Conservation (phyloP, 768 basidiomycete genomes). For the Tylopilus plumbeoviolaceoides region DNA sequence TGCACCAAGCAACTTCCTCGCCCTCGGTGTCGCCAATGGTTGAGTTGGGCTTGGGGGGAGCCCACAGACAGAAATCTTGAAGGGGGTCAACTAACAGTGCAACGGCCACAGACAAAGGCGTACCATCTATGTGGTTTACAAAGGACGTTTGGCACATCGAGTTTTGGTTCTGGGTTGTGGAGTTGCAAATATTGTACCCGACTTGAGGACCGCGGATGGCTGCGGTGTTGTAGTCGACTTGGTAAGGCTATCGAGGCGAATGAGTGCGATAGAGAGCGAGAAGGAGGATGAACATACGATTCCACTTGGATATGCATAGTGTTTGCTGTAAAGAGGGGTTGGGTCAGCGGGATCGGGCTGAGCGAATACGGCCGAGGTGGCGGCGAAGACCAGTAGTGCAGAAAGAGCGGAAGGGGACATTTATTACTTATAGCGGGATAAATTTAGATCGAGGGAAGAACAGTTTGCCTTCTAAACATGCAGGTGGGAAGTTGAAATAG, state of each 20-base stretch:
- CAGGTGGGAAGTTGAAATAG: constrained; percentile 16
- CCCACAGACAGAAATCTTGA: constrained; percentile 71
- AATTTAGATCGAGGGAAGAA: not conserved
- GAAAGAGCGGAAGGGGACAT: constrained; percentile 43
- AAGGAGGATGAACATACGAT: constrained; percentile 33
- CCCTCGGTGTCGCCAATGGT: constrained; percentile 65
- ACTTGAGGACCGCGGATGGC: constrained; percentile 51
- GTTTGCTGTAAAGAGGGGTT: constrained; percentile 44
- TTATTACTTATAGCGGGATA: constrained; percentile 1
- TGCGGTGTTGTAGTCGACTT: constrained; percentile 39
- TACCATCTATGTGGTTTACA: constrained; percentile 53
- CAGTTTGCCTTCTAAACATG: too few relatives aligned
- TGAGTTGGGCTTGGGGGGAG: constrained; percentile 45
- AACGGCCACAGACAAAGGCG: not conserved
- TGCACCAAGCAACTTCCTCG: constrained; percentile 73
- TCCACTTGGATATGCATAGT: constrained; percentile 39
- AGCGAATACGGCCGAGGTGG: constrained; percentile 30
- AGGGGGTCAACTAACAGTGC: not conserved
- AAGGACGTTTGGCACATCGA: constrained; percentile 71
- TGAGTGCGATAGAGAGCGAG: not conserved
- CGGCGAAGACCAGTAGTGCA: constrained; percentile 30
- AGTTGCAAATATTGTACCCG: constrained; percentile 68
- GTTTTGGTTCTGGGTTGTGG: constrained; percentile 54
- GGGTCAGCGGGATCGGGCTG: constrained; percentile 39
- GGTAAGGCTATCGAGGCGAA: constrained; percentile 39